Base-by-base conservation (phyloP, 2,329 filamentous ascomycete genomes). In the Ceratocystis cubensis region DNA sequence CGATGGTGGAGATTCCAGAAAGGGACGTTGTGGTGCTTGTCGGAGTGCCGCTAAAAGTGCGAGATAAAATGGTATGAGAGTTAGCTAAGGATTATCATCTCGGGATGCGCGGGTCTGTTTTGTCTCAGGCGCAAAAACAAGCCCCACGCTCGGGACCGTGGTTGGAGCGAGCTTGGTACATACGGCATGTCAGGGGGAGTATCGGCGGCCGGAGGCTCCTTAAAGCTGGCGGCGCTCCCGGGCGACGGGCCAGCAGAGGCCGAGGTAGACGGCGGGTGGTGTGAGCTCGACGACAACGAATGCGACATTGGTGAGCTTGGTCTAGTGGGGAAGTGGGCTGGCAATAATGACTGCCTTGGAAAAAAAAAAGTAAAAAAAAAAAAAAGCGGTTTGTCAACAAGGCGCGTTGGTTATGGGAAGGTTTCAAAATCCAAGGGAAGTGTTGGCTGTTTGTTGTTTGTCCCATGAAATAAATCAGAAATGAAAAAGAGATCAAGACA, bases 21-120 rank as follows among this genome's bases (percentile, higher is more conserved):
- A 97, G 87, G 64, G 91, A 95, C 13, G 92, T 96, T 2, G 90
- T 95, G 50, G 89, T 88, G 71, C 91, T 96, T 70, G 94, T 96
- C 2, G 93, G 93, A 2, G 93, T 97, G 72, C 93, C 92, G 70
- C 91, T 96, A 70, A 53, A 53, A 53, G 22, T 10, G 15, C 10
- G 6, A 56, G 22, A 20, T 6, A 20, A 48, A 37, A n/a, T 67
- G 25, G 44, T 8, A 62, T 15, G 15, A 22, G n/a, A 22, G 56
- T 59, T 17, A 59, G 56, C 56, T 3, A n/a, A 8, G 56, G 48
- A 10, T 20, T 10, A 13, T 13, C 22, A 28, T 41, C 8, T 25
- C 10, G 22, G 48, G 25, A 53, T 53, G 48, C 22, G 48, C 37
- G 6, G 62, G 62, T 5, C 22, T 30, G 20, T 13, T 20, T 22